Evolutionary conservation across 768 basidiomycete genomes (phyloP), one percentile per base, ranked within the genome.

Genomic region (Kwoniella pini): DNA sequence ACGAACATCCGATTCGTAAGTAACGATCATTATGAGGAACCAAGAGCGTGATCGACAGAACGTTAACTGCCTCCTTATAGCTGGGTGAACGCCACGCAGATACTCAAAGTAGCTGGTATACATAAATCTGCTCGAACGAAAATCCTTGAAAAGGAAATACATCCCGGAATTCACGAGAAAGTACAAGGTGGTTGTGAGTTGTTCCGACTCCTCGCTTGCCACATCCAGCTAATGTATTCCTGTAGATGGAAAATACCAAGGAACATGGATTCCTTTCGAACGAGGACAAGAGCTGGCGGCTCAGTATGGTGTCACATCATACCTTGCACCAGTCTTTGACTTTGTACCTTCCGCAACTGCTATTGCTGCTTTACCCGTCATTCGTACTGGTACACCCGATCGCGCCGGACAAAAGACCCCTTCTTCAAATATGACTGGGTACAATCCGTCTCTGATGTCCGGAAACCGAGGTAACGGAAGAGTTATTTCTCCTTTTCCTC

Each of bases 251-350:
- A 95, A 97, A 81, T 99, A 97, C 77, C 96, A 99, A 79, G 96
- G 96, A 66, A 98, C 95, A 57, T 99, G 96, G 95, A 95, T 99
- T 70, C 96, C 96, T 1, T 87, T 97, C 39, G 91, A 94, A 69
- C 84, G 91, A 57, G 94, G 94, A 38, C 87, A 90, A 57, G 93
- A 98, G 69, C 87, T 99, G 46, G 94, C 96, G 1, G 79, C 85
- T 15, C 91, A 91, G 71, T 97, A 90, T 79, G 92, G 91, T 57
- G 94, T 99, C 42, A 87, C 89, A 30, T 86, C 88, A 45, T 83
- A 96, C 53, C 84, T 99, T 58, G 83, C 87, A 0, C 92, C 94
- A 1, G 83, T 99, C 62, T 95, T 99, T 79, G 94, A 97, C 79
- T 94, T 92, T 74, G 86, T 88, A 17, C 93, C 92, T 85, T 84